phyloP scores from a whole-genome alignment of 306 rosid genomes.

The Morella rubra region DNA sequence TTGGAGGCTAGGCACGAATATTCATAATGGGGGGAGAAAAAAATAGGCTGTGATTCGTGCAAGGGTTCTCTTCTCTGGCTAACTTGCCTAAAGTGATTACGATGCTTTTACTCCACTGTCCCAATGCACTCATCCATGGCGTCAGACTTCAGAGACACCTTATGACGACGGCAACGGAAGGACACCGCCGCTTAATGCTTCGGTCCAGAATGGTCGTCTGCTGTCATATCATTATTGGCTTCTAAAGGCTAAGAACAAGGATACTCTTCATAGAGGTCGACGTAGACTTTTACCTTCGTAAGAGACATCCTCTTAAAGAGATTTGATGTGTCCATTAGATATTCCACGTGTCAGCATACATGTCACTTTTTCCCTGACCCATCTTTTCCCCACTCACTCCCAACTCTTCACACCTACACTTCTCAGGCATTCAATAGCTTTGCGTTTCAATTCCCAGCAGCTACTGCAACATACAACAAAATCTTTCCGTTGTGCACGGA shows the following conservation, averaged over 20 bases:
- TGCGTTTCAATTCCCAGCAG: slow-evolving; percentile 9
- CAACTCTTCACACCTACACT: not conserved
- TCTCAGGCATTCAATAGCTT: slow-evolving; percentile 5
- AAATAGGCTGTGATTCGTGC: too few relatives aligned
- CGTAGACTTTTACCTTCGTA: not conserved
- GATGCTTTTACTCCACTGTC: too few relatives aligned
- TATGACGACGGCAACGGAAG: too few relatives aligned
- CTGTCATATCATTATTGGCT: not conserved
- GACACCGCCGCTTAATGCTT: not conserved
- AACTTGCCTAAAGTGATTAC: too few relatives aligned
- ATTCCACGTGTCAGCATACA: slow-evolving; percentile 48
- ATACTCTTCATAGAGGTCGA: too few relatives aligned
- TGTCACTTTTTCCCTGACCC: slow-evolving; percentile 27
- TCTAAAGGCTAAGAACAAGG: not conserved
- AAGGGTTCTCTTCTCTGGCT: too few relatives aligned
- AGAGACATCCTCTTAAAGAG: slow-evolving; percentile 1
- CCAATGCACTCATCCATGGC: too few relatives aligned
- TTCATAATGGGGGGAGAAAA: too few relatives aligned
- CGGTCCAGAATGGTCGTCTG: not conserved
- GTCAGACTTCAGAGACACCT: too few relatives aligned
- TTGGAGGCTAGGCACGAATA: too few relatives aligned
- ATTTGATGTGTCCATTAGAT: slow-evolving; percentile 52
- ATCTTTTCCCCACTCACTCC: slow-evolving; percentile 18
- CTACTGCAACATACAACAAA: not conserved
- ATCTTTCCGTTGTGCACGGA: too few relatives aligned